phyloP scores from a whole-genome alignment of 495 filamentous ascomycete species.

The Aspergillus hancockii region DNA sequence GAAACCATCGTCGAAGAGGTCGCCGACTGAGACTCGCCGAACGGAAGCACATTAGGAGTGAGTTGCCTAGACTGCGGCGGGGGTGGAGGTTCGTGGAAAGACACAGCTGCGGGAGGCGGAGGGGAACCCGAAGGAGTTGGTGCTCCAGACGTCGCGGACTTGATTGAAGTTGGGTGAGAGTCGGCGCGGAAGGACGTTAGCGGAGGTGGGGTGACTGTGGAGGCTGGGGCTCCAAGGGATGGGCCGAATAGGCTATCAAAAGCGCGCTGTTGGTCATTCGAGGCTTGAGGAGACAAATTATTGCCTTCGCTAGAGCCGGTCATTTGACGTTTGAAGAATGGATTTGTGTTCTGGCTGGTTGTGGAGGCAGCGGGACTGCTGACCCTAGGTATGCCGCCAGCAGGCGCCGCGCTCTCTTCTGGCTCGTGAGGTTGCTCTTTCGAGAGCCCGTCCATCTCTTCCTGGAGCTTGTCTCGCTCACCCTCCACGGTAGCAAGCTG shows the following conservation, averaged over 20 bases:
- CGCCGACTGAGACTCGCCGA: conserved; percentile 64
- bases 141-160: conserved; percentile 41
- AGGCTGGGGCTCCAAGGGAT: conserved; percentile 55
- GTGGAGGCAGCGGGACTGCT: conserved; percentile 73
- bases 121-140: conserved; percentile 66
- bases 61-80: conserved; percentile 70
- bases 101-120: conserved; percentile 50
- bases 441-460: conserved; percentile 69
- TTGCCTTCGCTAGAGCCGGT: conserved; percentile 64
- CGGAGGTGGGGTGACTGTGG: conserved; percentile 50
- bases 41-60: conserved; percentile 68
- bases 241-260: conserved; percentile 93
- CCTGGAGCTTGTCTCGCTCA: conserved; percentile 81
- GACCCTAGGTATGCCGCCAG: conserved; percentile 45
- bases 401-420: conserved; percentile 41
- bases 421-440: conserved; percentile 42
- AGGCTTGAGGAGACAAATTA: conserved; percentile 44
- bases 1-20: conserved; percentile 78
- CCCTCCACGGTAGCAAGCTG: conserved; percentile 85
- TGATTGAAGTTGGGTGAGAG: conserved; percentile 37
- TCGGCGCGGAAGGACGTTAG: conserved; percentile 70
- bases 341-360: conserved; percentile 78
- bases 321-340: conserved; percentile 77
- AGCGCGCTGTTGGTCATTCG: conserved; percentile 60
- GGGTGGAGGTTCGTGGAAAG: conserved; percentile 52